Base-by-base conservation (phyloP, 2,329 filamentous ascomycete species). In the Fusarium phyllophilum region DNA sequence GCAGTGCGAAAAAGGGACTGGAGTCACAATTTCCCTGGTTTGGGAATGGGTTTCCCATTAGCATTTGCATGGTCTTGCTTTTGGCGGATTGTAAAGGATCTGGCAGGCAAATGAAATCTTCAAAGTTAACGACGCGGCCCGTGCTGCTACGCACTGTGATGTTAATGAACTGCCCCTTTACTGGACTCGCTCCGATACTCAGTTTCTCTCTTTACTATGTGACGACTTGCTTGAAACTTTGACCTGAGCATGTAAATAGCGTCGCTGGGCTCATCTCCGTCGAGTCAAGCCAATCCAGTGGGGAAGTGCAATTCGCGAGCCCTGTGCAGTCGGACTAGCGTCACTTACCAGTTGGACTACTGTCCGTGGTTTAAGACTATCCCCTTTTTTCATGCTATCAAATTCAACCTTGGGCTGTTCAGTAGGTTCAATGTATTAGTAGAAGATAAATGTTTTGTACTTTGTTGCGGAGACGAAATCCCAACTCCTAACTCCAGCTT, bases 51-150 rank as follows among this genome's bases (percentile, higher is more conserved):
- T 83, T 83, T 83, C 80, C 82, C 81, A 81, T 81, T 83, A 82
- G 84, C 85, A 86, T 85, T 85, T 86, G 83, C 85, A 86, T 86
- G 85, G 84, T 82, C 84, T 84, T 84, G 84, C 83, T 84, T 84
- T 82, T 85, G 84, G 78, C 80, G 79, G 80, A 82, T 83, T 86
- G 83, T 85, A 84, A 85, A 83, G 83, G 82, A 84, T 84, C 83
- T 85, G 84, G 79, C 81, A 82, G 83, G 86, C 85, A 84, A 86
- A 87, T 86, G 84, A 86, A 86, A 85, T 82, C 80, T 84, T 83
- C 81, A 82, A 82, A 82, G 81, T 82, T 83, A 75, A 83, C 75
- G 76, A 79, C 62, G 69, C 64, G 66, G 70, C 65, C 70, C 68
- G 60, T 62, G 60, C 58, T 75, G 69, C 67, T 67, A 68, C 60